phyloP scores from a whole-genome alignment of 352 stramenopile genomes.

The Pythium rhizo-oryzae region DNA sequence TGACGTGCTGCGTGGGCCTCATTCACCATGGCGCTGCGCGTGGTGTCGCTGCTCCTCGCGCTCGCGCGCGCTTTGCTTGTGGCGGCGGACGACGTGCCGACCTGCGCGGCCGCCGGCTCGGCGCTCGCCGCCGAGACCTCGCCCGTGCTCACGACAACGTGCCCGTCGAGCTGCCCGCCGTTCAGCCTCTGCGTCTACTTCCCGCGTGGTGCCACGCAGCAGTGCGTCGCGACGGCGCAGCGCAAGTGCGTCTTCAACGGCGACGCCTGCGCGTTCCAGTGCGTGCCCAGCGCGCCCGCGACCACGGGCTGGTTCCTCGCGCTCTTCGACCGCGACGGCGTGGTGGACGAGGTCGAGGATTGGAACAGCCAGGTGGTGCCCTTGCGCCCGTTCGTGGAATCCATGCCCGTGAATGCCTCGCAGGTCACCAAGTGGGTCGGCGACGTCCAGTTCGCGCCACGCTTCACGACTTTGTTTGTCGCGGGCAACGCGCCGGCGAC shows the following conservation, averaged over 20 bases:
- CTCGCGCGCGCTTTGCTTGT: too few species aligned
- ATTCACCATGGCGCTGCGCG: not conserved
- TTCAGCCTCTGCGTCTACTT: constrained; percentile 17
- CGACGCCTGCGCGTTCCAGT: constrained; percentile 20
- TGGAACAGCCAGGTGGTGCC: not conserved
- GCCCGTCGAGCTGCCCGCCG: constrained; percentile 7
- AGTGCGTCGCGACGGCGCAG: constrained; percentile 6
- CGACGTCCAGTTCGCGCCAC: not conserved
- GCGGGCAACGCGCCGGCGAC: constrained; percentile 20
- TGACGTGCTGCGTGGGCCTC: too few species aligned
- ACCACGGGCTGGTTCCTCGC: constrained; percentile 9
- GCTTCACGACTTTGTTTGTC: not conserved
- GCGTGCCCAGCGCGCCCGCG: constrained; percentile 3
- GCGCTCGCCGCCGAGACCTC: not conserved
- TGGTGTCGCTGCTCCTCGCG: not conserved
- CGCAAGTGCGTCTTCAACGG: constrained; percentile 12
- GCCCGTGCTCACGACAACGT: constrained; percentile 16
- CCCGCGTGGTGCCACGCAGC: not conserved
- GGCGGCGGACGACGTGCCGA: not conserved
- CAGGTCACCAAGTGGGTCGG: constrained; percentile 1
- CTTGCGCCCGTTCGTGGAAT: not conserved
- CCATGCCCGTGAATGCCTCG: not conserved
- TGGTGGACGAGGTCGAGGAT: constrained; percentile 5
- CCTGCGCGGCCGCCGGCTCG: not conserved
- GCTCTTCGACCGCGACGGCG: constrained; percentile 1